Conservation (phyloP, 305 asterid genomes). For the Plantago rigida region DNA sequence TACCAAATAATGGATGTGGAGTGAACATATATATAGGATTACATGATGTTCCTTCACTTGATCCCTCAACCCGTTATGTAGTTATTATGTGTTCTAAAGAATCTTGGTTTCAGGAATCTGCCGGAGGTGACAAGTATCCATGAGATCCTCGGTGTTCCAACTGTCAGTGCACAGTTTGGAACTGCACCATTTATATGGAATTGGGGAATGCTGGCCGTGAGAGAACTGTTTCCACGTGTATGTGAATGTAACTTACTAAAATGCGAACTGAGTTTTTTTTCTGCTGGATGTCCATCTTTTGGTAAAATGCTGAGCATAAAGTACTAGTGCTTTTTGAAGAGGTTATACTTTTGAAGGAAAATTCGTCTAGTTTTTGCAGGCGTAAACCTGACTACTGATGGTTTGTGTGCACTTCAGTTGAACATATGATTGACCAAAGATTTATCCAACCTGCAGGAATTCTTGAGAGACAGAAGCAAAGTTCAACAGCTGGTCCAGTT, state of each 20-base stretch:
- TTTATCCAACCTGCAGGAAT: constrained; percentile 44
- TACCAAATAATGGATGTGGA: background rate
- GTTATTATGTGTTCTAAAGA: background rate
- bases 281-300: too few relatives aligned
- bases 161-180: constrained; percentile 62
- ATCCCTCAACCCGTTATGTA: background rate
- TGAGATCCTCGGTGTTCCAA: constrained; percentile 44
- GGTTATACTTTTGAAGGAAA: too few relatives aligned
- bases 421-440: constrained; percentile 8
- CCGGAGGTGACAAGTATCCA: constrained; percentile 53
- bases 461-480: constrained; percentile 64
- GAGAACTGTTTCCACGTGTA: constrained; percentile 44
- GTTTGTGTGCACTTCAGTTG: constrained; percentile 4
- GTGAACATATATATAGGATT: background rate
- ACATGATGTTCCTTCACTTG: background rate
- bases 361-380: too few relatives aligned
- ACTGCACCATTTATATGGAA: constrained; percentile 56
- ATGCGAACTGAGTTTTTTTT: too few relatives aligned
- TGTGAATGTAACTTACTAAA: constrained; percentile 14
- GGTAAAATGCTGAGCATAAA: too few relatives aligned
- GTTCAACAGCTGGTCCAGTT: constrained; percentile 54
- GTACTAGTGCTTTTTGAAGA: too few relatives aligned
- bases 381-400: background rate
- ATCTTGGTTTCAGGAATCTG: constrained; percentile 37
- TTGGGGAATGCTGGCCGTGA: constrained; percentile 59